phyloP scores from a whole-genome alignment of 129 eudicot genomes.

The Glebionis coronaria region DNA sequence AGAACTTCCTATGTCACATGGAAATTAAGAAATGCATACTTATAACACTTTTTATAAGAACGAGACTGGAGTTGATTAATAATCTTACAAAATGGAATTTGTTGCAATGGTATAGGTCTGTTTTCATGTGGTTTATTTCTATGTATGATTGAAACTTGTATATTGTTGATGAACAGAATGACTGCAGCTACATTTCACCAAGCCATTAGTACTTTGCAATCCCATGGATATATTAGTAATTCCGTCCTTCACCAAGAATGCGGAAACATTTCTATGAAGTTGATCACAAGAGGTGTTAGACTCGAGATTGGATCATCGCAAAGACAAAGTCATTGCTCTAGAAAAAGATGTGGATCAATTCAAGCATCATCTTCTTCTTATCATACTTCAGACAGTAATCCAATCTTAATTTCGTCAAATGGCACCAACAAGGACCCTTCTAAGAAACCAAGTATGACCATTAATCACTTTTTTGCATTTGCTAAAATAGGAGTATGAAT shows the following conservation, averaged over 20 bases:
- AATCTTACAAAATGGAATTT: neutral
- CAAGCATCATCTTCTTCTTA: slow-evolving; percentile 57
- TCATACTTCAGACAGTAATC: slow-evolving; percentile 44
- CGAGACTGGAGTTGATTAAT: too few relatives aligned
- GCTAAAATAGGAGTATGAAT: neutral
- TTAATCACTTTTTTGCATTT: neutral
- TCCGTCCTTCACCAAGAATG: slow-evolving; percentile 41
- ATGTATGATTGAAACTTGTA: slow-evolving; percentile 12
- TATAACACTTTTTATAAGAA: too few relatives aligned
- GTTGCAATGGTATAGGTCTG: neutral
- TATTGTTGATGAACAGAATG: slow-evolving; percentile 51
- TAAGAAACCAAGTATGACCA: slow-evolving; percentile 28
- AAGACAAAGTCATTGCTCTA: slow-evolving; percentile 32
- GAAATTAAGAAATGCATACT: neutral
- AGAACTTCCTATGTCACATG: neutral
- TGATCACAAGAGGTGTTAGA: slow-evolving; percentile 41
- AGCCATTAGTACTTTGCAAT: slow-evolving; percentile 45
- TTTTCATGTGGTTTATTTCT: slow-evolving; percentile 4
- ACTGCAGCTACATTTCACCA: slow-evolving; percentile 58
- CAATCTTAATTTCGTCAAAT: slow-evolving; percentile 35
- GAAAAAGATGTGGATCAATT: slow-evolving; percentile 41
- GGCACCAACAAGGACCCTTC: slow-evolving; percentile 28
- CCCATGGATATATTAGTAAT: slow-evolving; percentile 45
- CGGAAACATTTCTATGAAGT: slow-evolving; percentile 37
- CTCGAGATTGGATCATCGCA: slow-evolving; percentile 34